phyloP scores from a whole-genome alignment of 352 stramenopile species.

The Nothophytophthora sp. region DNA sequence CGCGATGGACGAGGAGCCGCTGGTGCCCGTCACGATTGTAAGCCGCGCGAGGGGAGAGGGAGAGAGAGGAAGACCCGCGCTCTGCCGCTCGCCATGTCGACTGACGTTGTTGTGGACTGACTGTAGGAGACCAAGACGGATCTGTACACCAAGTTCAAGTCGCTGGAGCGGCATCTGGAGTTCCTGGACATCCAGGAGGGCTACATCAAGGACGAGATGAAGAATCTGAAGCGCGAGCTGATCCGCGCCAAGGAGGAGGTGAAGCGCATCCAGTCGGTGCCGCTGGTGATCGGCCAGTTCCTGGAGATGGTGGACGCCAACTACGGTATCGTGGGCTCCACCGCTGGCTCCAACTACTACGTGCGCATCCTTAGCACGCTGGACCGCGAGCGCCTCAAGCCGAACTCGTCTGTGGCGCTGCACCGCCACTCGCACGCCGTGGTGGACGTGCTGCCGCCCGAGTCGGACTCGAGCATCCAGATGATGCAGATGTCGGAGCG shows the following conservation, averaged over 20 bases:
- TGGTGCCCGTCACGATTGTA: slow-evolving; percentile 51
- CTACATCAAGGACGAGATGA: slow-evolving; percentile 99
- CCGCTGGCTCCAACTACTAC: slow-evolving; percentile 99
- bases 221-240: slow-evolving; percentile 99
- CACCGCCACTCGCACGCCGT: slow-evolving; percentile 99
- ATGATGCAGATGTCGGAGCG: slow-evolving; percentile 99
- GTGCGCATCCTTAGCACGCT: slow-evolving; percentile 99
- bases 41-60: too few species aligned
- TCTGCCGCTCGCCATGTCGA: too few species aligned
- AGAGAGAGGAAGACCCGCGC: too few species aligned
- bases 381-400: slow-evolving; percentile 98
- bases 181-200: slow-evolving; percentile 93
- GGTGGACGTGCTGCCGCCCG: slow-evolving; percentile 97
- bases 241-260: slow-evolving; percentile 99
- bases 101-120: too few species aligned
- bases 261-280: slow-evolving; percentile 99
- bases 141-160: slow-evolving; percentile 82
- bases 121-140: slow-evolving; percentile 75
- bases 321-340: slow-evolving; percentile 98
- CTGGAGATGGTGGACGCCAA: slow-evolving; percentile 99
- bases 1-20: slow-evolving; percentile 46
- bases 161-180: slow-evolving; percentile 77
- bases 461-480: slow-evolving; percentile 99
- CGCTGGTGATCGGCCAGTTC: slow-evolving; percentile 99
- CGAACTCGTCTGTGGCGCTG: slow-evolving; percentile 98